Evolutionary conservation across 441 rosid genomes (phyloP).

Genomic region (Jatropha multifida): DNA sequence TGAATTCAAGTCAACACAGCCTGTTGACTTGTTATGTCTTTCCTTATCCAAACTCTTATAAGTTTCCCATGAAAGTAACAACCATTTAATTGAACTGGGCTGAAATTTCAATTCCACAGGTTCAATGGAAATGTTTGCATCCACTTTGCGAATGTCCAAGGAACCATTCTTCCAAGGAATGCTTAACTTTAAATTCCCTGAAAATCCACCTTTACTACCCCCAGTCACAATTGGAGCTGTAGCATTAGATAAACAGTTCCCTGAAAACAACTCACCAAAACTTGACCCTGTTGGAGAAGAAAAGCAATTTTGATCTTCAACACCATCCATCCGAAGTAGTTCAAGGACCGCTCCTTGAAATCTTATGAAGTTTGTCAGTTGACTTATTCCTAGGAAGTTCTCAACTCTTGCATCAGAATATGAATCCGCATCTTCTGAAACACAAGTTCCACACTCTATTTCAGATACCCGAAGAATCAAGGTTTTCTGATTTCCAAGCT

Average conservation of each 20-base stretch:
- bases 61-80: constrained; percentile 59
- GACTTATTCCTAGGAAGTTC: constrained; percentile 71
- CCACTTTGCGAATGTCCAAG: constrained; percentile 82
- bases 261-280: constrained; percentile 29
- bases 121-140: constrained; percentile 75
- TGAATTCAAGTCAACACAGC: constrained; percentile 44
- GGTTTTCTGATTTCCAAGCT: constrained; percentile 38
- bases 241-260: constrained; percentile 31
- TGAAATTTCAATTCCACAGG: constrained; percentile 78
- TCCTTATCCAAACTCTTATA: constrained; percentile 40
- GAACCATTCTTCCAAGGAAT: constrained; percentile 98
- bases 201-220: constrained; percentile 61
- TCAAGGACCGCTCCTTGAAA: constrained; percentile 86
- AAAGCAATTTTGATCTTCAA: constrained; percentile 34
- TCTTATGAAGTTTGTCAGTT: constrained; percentile 65
- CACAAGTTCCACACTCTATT: constrained; percentile 74
- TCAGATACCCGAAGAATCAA: constrained; percentile 77
- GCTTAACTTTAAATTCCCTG: constrained; percentile 82
- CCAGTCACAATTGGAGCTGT: constrained; percentile 64
- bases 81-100: constrained; percentile 74
- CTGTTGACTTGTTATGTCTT: constrained; percentile 34
- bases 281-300: constrained; percentile 31
- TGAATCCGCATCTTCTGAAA: constrained; percentile 54
- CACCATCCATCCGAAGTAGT: constrained; percentile 62
- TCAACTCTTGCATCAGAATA: constrained; percentile 39